Conservation (phyloP, 805 yeast genomes). For the Kodamaea kaohsiungensis region DNA sequence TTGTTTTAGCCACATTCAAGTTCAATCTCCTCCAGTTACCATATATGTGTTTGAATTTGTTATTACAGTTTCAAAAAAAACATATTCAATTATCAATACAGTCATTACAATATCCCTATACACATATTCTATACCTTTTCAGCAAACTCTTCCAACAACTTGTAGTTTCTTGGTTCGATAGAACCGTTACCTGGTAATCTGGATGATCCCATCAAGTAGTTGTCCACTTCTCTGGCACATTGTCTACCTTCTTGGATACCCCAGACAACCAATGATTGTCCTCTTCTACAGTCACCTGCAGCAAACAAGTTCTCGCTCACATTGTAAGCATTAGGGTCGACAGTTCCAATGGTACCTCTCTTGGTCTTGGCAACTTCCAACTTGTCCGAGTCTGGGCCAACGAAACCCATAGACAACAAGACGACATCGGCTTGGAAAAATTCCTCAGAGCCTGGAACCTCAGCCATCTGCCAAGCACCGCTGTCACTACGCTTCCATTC, state of each 20-base stretch:
- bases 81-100: background rate
- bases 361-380: slow-evolving; percentile 67
- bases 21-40: too few species aligned
- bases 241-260: slow-evolving; percentile 99
- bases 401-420: slow-evolving; percentile 93
- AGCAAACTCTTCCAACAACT: slow-evolving; percentile 74
- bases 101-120: background rate
- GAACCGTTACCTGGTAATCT: slow-evolving; percentile 94
- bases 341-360: slow-evolving; percentile 80
- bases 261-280: slow-evolving; percentile 98
- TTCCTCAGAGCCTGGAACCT: slow-evolving; percentile 93
- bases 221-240: slow-evolving; percentile 93
- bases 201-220: slow-evolving; percentile 72
- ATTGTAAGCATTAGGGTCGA: slow-evolving; percentile 62
- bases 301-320: slow-evolving; percentile 79
- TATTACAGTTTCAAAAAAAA: background rate
- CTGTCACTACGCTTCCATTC: slow-evolving; percentile 96
- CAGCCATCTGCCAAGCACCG: slow-evolving; percentile 99
- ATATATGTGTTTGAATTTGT: too few species aligned
- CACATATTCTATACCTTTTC: slow-evolving; percentile 44
- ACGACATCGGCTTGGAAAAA: slow-evolving; percentile 94
- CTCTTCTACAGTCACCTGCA: slow-evolving; percentile 99
- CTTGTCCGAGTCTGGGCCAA: slow-evolving; percentile 90
- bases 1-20: too few species aligned
- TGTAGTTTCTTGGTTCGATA: slow-evolving; percentile 80